Percentiles rank a stretch among this genome's conserved stretches.
These are phyloP conservation scores for Thyridium curvatum DNA, from an alignment of 2,329 filamentous ascomycete species.

Conservation along the genomic window DNA sequence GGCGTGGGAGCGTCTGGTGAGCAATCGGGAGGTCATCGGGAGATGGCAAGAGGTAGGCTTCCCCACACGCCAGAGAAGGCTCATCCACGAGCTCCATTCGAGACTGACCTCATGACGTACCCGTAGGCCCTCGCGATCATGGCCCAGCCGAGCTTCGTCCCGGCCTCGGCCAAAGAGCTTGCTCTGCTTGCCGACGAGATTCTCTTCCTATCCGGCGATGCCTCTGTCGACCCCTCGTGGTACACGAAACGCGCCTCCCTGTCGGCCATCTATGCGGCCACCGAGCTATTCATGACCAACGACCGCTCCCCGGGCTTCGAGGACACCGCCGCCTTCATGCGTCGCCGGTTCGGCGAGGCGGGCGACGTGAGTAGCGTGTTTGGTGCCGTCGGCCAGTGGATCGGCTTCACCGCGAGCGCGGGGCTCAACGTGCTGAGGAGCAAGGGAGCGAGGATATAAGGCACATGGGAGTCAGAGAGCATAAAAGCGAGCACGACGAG, in stretches of 20 bases:
- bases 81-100: not conserved
- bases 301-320: slow-evolving; percentile 67
- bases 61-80: not conserved
- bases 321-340: slow-evolving; percentile 76
- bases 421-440: slow-evolving; percentile 79
- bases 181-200: slow-evolving; percentile 86
- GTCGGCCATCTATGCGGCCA: slow-evolving; percentile 57
- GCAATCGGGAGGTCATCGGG: slow-evolving; percentile 65
- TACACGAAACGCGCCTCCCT: slow-evolving; percentile 61
- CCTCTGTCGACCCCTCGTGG: slow-evolving; percentile 78
- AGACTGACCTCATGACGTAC: not conserved
- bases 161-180: slow-evolving; percentile 71
- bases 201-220: slow-evolving; percentile 78
- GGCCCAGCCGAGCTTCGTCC: slow-evolving; percentile 75
- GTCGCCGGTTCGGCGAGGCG: slow-evolving; percentile 66
- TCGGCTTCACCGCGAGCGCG: slow-evolving; percentile 73
- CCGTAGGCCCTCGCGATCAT: slow-evolving; percentile 77
- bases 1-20: slow-evolving; percentile 69
- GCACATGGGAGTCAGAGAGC: too few relatives aligned
- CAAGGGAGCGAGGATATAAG: slow-evolving; percentile 78
- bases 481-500: too few relatives aligned
- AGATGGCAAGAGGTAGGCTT: slow-evolving; percentile 70
- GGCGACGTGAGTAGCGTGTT: slow-evolving; percentile 55
- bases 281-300: slow-evolving; percentile 91
- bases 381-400: slow-evolving; percentile 64